Evolutionary conservation across 371 early-diverging fungal genomes (phyloP), one percentile per base, ranked within the genome.

Genomic region (Homolaphlyctis polyrhiza): DNA sequence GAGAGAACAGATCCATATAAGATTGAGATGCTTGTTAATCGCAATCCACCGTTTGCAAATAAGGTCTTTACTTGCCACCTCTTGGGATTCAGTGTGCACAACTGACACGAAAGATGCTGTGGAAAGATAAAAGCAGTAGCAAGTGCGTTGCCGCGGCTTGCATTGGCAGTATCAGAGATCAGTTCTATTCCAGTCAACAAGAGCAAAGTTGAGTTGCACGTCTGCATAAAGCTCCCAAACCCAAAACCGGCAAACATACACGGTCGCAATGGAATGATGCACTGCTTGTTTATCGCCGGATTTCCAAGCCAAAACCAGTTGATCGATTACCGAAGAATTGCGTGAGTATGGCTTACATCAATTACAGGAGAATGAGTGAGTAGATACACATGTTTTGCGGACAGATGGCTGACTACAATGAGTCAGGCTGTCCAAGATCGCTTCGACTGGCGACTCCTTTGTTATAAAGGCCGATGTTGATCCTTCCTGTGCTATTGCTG

Each of bases 1-100:
- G 25, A 45, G 18, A 14, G 47, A 3, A 57, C 66, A 3, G 68
- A 69, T 8, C 63, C 77, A 0, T 67, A 70, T 32, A 55, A 66
- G 21, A 35, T 80, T 29, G 80, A 80, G 58, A 34, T 58, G 76
- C 50, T 71, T 16, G 60, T 71, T 5, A 73, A 69, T 35, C 47
- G 73, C 27, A 63, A 70, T 49, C 69, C 73, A 2, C 68, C 77
- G 18, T 70, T 73, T 65, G 81, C 78, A 35, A 78, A 70, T 65
- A 77, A 77, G 65, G 65, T 73, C 30, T n/a, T n/a, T n/a, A n/a
- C n/a, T n/a, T n/a, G n/a, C n/a, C n/a, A n/a, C n/a, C n/a, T n/a
- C n/a, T n/a, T n/a, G n/a, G n/a, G n/a, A n/a, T n/a, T n/a, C n/a
- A n/a, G n/a, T n/a, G n/a, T n/a, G n/a, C n/a, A n/a, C n/a, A n/a